These are phyloP conservation scores for Leptographium flavum DNA, from an alignment of 2,329 filamentous ascomycete genomes.

Conservation along the genomic window DNA sequence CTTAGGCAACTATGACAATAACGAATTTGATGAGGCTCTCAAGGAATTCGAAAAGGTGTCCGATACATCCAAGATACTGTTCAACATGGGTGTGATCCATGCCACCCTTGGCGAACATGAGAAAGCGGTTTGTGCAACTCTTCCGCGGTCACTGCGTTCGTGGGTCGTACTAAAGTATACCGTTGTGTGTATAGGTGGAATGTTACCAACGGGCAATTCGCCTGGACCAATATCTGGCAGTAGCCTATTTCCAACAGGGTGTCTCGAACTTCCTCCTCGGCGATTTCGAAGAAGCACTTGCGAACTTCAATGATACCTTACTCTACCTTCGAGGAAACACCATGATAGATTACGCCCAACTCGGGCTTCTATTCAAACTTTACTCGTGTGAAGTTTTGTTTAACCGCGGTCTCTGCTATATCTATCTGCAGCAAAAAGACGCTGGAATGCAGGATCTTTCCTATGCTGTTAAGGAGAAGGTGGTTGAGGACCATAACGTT, in stretches of 20 bases:
- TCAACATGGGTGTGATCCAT: slow-evolving; percentile 97
- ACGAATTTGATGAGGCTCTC: slow-evolving; percentile 86
- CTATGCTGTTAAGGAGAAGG: slow-evolving; percentile 89
- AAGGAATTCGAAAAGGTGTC: slow-evolving; percentile 72
- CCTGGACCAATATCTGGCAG: slow-evolving; percentile 87
- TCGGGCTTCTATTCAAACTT: slow-evolving; percentile 88
- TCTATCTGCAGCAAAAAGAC: slow-evolving; percentile 86
- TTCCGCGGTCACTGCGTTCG: neutral
- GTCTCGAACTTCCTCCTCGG: slow-evolving; percentile 96
- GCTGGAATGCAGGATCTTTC: slow-evolving; percentile 80
- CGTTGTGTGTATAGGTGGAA: slow-evolving; percentile 50
- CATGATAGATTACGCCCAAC: slow-evolving; percentile 93
- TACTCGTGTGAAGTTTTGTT: slow-evolving; percentile 97
- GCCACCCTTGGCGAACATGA: slow-evolving; percentile 92
- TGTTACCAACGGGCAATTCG: slow-evolving; percentile 85
- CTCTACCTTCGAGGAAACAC: slow-evolving; percentile 91
- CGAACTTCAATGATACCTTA: slow-evolving; percentile 97
- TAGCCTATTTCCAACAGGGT: slow-evolving; percentile 96
- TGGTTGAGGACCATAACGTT: slow-evolving; percentile 90
- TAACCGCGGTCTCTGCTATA: slow-evolving; percentile 93
- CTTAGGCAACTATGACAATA: slow-evolving; percentile 85
- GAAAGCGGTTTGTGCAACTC: slow-evolving; percentile 58
- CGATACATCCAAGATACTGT: slow-evolving; percentile 95
- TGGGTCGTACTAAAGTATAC: neutral
- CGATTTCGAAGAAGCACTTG: slow-evolving; percentile 91